Base-by-base conservation (phyloP, 306 rosid species). In the Amphicarpaea edgeworthii region DNA sequence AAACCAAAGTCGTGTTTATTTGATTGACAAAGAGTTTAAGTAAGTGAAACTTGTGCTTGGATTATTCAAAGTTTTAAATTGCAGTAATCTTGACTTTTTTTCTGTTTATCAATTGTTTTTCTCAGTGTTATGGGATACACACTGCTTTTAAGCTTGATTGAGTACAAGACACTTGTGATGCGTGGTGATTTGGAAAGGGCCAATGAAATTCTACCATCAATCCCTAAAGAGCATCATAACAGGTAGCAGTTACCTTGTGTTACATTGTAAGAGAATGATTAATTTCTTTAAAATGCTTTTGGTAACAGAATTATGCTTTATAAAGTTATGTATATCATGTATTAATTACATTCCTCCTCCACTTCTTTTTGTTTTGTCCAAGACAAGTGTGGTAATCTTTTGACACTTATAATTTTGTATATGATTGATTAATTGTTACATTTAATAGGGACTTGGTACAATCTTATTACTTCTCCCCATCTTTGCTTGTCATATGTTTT, bases 1-100 rank as follows among this genome's bases (percentile, higher is more conserved):
- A 17, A 87, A 81, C 77, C 99, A 95, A 85, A 95, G 99, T 79
- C 90, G 99, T 83, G 96, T 95, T 68, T 95, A 85, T 84, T 83
- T 95, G 77, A 95, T 95, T 59, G 99, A 95, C 90, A 95, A 95
- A 87, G 99, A 95, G 85, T 95, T 92, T 90, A 95, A 95, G 99
- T 95, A 83, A 83, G 97, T 85, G 59, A 72, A 6, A 32, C 58
- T 47, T 77, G 70, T 67, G 63, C 63, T 76, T 73, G 8, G 15
- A 62, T 80, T 65, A 24, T 58, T 70, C 51, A 4, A 77, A 84
- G 57, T 72, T 46, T 16, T 54, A 66, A 45, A 20, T 23, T 73
- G 62, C 46, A 3, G 23, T 59, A 41, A 32, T 67, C 19, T 70
- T 67, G 28, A 59, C 77, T 66, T 19, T 21, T 50, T 67, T 81